These are phyloP conservation scores for Herpetospermum pedunculosum DNA, from an alignment of 306 rosid species.

Conservation along the genomic window DNA sequence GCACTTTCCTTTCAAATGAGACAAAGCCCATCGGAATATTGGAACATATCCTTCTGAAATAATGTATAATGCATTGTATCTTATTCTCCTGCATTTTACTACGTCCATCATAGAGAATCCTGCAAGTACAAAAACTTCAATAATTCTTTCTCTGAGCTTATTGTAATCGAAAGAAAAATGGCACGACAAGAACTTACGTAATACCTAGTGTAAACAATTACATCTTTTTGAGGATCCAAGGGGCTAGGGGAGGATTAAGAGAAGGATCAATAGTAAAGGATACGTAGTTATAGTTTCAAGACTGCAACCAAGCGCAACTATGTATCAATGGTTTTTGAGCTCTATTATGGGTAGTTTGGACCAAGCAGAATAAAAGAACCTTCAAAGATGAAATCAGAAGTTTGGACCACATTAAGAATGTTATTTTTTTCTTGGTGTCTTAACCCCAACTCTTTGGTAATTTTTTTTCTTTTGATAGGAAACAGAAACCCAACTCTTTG, in stretches of 20 bases:
- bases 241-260: not conserved
- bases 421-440: not conserved
- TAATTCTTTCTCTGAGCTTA: not conserved
- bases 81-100: conserved; percentile 56
- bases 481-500: not conserved
- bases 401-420: not conserved
- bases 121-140: conserved; percentile 24
- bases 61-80: conserved; percentile 71
- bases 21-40: conserved; percentile 53
- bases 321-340: no score
- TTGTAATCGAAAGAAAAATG: not conserved
- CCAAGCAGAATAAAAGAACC: not conserved
- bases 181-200: not conserved
- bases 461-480: no score
- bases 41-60: conserved; percentile 68
- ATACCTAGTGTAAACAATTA: not conserved
- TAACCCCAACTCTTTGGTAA: not conserved
- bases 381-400: not conserved
- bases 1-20: conserved; percentile 87
- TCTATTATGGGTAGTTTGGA: no score
- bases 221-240: not conserved
- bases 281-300: not conserved
- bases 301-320: no score
- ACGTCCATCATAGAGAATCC: conserved; percentile 51
- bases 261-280: not conserved